phyloP scores from a whole-genome alignment of 1,284 basidiomycete genomes.

The Caloboletus firmus region DNA sequence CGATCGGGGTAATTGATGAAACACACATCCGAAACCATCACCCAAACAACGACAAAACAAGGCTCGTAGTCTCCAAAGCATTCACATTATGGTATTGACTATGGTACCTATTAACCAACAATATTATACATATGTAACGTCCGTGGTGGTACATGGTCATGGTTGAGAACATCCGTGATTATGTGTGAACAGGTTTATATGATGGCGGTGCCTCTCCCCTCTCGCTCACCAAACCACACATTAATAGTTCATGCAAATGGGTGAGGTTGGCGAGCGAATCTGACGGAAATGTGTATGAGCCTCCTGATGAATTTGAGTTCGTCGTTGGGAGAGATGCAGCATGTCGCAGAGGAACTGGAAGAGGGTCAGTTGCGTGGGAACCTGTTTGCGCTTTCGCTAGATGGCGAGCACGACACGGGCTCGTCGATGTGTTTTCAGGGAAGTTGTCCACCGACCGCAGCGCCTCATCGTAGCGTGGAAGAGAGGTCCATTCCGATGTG shows the following conservation, averaged over 20 bases:
- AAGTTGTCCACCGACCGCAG: constrained; percentile 33
- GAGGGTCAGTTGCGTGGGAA: neutral
- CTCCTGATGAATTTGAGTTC: constrained; percentile 26
- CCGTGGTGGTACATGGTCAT: neutral
- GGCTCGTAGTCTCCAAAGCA: too few species aligned
- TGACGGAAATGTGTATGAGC: constrained; percentile 16
- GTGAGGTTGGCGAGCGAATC: constrained; percentile 41
- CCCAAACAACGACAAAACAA: neutral
- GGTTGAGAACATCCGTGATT: neutral
- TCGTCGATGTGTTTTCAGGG: constrained; percentile 37
- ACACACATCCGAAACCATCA: neutral
- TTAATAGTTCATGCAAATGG: constrained; percentile 56
- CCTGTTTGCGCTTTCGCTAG: constrained; percentile 5
- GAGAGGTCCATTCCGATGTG: constrained; percentile 72
- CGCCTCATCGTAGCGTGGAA: constrained; percentile 65
- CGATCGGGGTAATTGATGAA: too few species aligned
- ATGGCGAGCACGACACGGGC: constrained; percentile 43
- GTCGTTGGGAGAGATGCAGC: constrained; percentile 37
- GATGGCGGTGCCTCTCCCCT: constrained; percentile 64
- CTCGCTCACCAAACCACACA: constrained; percentile 63
- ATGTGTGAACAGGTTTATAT: constrained; percentile 40
- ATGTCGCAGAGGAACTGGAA: constrained; percentile 19
- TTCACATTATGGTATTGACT: neutral
- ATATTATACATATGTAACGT: neutral
- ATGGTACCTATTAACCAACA: neutral